Evolutionary conservation across 1,284 basidiomycete genomes (phyloP), one percentile per base, ranked within the genome.

Genomic region (Heliocybe sulcata): DNA sequence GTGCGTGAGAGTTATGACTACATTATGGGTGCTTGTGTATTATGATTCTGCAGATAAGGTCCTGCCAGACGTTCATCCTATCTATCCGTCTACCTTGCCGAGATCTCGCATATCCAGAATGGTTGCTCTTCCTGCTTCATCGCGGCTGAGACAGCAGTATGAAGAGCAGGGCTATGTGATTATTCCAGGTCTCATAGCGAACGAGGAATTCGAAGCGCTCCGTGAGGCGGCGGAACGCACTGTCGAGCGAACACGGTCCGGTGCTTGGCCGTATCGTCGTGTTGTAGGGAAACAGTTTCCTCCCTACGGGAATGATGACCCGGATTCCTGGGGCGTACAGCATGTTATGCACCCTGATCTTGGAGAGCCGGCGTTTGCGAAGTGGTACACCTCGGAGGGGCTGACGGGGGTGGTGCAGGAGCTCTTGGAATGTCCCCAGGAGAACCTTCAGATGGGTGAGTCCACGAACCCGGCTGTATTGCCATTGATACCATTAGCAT

Each of bases 251-350:
- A 87, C 88, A 0, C 81, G 90, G 14, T 57, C 70, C 0, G 87
- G 87, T 2, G 59, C 69, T 8, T 93, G 90, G 91, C 71, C 78
- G 0, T 75, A 87, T 60, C 75, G 85, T 1, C 79, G 90, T 47
- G 82, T 84, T 0, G 87, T 93, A 12, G 90, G 91, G 12, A 86
- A 85, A 58, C 88, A 90, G 64, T 93, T 92, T 61, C 90, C 91
- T 1, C 90, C 90, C 0, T 92, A 77, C 63, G 81, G 77, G 51
- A 70, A 78, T 29, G 74, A 75, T 33, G 69, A 77, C 51, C 76
- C 77, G 1, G 88, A 92, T 66, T 82, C 82, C 2, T 92, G 90
- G 89, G 89, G 89, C 1, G 82, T 90, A 8, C 88, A 90, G 62
- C 87, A 90, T 63, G 66, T 88, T 49, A 90, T 91, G 88, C 87